A percentile compares a stretch with the other conserved stretches of the same genome.
Evolutionary conservation across 2,329 filamentous ascomycete genomes (phyloP).

Genomic region (Ophiostoma tasmaniense): DNA sequence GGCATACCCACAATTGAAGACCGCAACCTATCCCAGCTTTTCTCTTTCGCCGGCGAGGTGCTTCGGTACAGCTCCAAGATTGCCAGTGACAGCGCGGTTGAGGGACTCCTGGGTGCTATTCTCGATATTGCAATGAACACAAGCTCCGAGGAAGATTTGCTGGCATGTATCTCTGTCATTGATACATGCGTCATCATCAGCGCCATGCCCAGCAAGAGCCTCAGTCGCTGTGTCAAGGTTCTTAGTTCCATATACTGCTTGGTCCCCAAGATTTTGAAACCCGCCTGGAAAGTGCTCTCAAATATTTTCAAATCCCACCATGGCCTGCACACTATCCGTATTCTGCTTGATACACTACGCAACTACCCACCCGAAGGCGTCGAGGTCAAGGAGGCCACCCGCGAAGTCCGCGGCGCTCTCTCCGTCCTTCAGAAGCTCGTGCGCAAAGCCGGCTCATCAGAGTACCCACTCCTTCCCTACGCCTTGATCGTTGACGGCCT

Average conservation of each 20-base stretch:
- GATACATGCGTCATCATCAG: constrained; percentile 65
- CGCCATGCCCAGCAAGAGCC: constrained; percentile 53
- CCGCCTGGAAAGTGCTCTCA: constrained; percentile 61
- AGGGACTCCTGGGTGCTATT: constrained; percentile 52
- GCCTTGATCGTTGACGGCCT: constrained; percentile 51
- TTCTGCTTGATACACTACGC: constrained; percentile 54
- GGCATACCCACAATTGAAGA: constrained; percentile 43
- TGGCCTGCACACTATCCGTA: constrained; percentile 58
- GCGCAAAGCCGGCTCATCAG: constrained; percentile 49
- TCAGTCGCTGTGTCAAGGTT: constrained; percentile 60
- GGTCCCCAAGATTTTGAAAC: constrained; percentile 50
- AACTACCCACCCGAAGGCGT: constrained; percentile 38
- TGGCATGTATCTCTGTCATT: constrained; percentile 58
- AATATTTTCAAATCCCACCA: constrained; percentile 67
- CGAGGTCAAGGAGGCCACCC: constrained; percentile 42
- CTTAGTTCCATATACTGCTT: constrained; percentile 64
- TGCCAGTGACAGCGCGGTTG: constrained; percentile 53
- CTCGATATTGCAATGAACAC: constrained; percentile 62
- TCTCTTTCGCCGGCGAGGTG: constrained; percentile 56
- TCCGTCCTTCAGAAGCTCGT: constrained; percentile 55
- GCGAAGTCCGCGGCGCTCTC: constrained; percentile 54
- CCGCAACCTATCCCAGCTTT: constrained; percentile 54
- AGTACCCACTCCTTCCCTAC: constrained; percentile 52
- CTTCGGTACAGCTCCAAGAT: constrained; percentile 70
- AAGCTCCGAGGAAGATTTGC: constrained; percentile 54